phyloP scores from a whole-genome alignment of 208 protist genomes.

The Trypanosoma conorhini region DNA sequence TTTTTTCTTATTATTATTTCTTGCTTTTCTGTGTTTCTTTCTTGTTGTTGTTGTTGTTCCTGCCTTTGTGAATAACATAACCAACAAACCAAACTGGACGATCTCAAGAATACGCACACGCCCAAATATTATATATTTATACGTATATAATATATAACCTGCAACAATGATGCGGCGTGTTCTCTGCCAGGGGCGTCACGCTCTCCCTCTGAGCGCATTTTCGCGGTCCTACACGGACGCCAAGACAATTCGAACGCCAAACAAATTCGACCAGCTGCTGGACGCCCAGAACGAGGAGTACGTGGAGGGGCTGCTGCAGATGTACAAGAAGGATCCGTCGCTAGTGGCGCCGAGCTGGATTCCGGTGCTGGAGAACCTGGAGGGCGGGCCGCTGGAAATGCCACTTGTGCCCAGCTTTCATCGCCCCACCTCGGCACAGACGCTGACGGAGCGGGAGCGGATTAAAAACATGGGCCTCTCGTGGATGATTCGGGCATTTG shows the following conservation, averaged over 20 bases:
- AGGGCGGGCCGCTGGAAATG: constrained; percentile 39
- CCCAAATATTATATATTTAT: constrained; percentile 13
- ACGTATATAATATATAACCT: not conserved
- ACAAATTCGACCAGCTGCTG: constrained; percentile 77
- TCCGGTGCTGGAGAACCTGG: constrained; percentile 77
- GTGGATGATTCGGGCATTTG: constrained; percentile 91
- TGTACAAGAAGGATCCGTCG: constrained; percentile 73
- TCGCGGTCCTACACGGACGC: constrained; percentile 71
- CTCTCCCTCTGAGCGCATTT: constrained; percentile 4
- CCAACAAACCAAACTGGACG: no score
- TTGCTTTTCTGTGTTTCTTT: no score
- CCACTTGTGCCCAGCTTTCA: constrained; percentile 79
- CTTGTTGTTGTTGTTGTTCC: no score
- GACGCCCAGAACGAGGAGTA: constrained; percentile 71
- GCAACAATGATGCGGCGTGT: constrained; percentile 79
- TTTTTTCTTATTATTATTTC: no score
- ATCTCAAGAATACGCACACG: not conserved
- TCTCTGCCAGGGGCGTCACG: constrained; percentile 12
- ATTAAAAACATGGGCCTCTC: constrained; percentile 90
- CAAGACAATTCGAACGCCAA: constrained; percentile 73
- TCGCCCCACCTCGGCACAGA: constrained; percentile 56
- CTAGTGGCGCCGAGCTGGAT: constrained; percentile 82
- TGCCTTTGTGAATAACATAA: no score
- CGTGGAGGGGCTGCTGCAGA: constrained; percentile 72
- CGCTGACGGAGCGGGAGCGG: constrained; percentile 74